phyloP scores from a whole-genome alignment of 2,329 filamentous ascomycete species.

The Tolypocladium paradoxum region DNA sequence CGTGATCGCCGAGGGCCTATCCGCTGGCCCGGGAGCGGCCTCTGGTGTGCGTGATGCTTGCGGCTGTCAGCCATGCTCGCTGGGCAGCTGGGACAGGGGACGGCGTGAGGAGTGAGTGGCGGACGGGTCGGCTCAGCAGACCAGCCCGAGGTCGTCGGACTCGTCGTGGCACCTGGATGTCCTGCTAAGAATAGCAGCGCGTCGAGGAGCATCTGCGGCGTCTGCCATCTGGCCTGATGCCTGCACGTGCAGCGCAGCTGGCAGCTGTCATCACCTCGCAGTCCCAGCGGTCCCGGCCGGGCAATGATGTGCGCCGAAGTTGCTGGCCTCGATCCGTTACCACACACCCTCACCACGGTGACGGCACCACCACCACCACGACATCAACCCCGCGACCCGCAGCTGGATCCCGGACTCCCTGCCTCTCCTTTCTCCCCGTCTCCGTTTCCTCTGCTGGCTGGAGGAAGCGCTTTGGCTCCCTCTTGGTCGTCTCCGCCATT shows the following conservation, averaged over 20 bases:
- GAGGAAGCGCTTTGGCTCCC: background rate
- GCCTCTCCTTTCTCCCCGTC: background rate
- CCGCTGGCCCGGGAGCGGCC: too few relatives aligned
- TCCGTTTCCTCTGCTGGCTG: slow-evolving; percentile 1
- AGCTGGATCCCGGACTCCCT: background rate
- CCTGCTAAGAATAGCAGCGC: background rate
- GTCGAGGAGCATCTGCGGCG: too few relatives aligned
- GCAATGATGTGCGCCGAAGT: too few relatives aligned
- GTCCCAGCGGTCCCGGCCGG: too few relatives aligned
- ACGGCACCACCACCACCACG: too few relatives aligned
- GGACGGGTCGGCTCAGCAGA: too few relatives aligned
- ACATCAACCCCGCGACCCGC: background rate
- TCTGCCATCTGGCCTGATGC: background rate
- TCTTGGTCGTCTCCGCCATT: background rate
- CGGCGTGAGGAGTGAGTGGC: too few relatives aligned
- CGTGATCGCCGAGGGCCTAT: background rate
- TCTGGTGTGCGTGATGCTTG: background rate
- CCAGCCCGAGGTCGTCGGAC: background rate
- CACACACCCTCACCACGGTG: background rate
- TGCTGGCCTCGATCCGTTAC: background rate
- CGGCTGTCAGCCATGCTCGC: too few relatives aligned
- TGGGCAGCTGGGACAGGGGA: too few relatives aligned
- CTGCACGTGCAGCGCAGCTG: background rate
- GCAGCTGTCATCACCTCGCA: background rate
- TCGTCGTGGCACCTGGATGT: too few relatives aligned